These are phyloP conservation scores for Phylloboletellus chloephorus DNA, from an alignment of 1,284 basidiomycete species.

Conservation along the genomic window DNA sequence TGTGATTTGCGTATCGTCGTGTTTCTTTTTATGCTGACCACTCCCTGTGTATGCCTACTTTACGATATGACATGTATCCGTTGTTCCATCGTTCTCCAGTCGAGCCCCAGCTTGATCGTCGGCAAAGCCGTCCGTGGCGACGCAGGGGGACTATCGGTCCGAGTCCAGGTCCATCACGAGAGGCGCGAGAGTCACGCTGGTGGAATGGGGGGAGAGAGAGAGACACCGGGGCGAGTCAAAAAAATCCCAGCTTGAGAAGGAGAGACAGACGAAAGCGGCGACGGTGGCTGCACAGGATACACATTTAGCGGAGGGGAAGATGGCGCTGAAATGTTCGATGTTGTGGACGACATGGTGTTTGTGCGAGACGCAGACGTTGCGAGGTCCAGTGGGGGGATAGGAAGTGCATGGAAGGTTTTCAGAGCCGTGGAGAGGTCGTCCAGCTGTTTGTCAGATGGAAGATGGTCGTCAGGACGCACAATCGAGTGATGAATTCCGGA, in stretches of 20 bases:
- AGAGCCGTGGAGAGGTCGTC: slow-evolving; percentile 42
- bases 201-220: slow-evolving; percentile 15
- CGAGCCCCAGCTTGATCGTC: slow-evolving; percentile 19
- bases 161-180: background rate
- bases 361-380: slow-evolving; percentile 21
- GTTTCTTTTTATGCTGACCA: slow-evolving; percentile 1
- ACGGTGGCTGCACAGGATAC: slow-evolving; percentile 5
- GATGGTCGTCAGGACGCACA: background rate
- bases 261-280: slow-evolving; percentile 7
- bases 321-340: slow-evolving; percentile 17
- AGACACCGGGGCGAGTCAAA: background rate
- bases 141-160: slow-evolving; percentile 14
- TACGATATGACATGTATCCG: slow-evolving; percentile 6
- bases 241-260: slow-evolving; percentile 5
- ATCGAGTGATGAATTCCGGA: no score
- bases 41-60: background rate
- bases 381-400: slow-evolving; percentile 39
- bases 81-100: slow-evolving; percentile 6
- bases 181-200: slow-evolving; percentile 15
- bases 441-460: slow-evolving; percentile 29
- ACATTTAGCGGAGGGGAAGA: slow-evolving; percentile 10
- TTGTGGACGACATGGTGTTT: slow-evolving; percentile 24
- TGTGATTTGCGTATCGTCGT: background rate
- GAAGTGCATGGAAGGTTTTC: slow-evolving; percentile 43
- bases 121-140: slow-evolving; percentile 14